phyloP scores from a whole-genome alignment of 805 yeast species.

The Lipomyces orientalis region DNA sequence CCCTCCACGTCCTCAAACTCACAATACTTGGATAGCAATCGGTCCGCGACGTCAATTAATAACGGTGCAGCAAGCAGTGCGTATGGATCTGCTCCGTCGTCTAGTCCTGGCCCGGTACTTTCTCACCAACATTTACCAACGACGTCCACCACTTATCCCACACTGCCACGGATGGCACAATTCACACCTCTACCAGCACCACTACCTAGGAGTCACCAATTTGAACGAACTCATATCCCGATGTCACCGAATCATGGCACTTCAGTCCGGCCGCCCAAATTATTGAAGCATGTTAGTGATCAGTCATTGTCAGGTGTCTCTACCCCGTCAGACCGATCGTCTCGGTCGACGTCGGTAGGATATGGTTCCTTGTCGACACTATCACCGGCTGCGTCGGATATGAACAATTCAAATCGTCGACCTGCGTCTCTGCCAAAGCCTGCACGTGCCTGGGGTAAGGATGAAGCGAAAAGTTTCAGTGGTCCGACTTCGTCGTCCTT shows the following conservation, averaged over 20 bases:
- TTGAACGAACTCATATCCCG: too few relatives aligned
- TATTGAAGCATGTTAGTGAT: neutral
- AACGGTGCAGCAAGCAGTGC: neutral
- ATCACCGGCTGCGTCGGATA: conserved; percentile 10
- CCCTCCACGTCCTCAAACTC: neutral
- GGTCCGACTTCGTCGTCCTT: conserved; percentile 22
- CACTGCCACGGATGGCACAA: neutral
- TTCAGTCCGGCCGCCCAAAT: neutral
- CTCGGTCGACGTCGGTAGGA: conserved; percentile 8
- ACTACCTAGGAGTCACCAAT: too few relatives aligned
- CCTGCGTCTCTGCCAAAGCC: conserved; percentile 17
- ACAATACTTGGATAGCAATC: neutral
- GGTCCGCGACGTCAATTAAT: neutral
- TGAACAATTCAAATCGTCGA: neutral
- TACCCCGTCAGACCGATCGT: neutral
- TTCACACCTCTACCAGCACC: neutral
- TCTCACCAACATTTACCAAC: neutral
- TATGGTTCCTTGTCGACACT: conserved; percentile 20
- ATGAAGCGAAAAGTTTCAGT: conserved; percentile 14
- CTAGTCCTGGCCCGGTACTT: neutral
- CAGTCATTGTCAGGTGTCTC: neutral
- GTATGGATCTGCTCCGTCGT: neutral
- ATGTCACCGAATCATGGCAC: too few relatives aligned
- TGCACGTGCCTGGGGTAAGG: conserved; percentile 18
- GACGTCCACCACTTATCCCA: neutral